Percentiles rank a stretch among this genome's conserved stretches.
Evolutionary conservation across 2,329 filamentous ascomycete genomes (phyloP).

Genomic region (Dryadomyces sulphureus): DNA sequence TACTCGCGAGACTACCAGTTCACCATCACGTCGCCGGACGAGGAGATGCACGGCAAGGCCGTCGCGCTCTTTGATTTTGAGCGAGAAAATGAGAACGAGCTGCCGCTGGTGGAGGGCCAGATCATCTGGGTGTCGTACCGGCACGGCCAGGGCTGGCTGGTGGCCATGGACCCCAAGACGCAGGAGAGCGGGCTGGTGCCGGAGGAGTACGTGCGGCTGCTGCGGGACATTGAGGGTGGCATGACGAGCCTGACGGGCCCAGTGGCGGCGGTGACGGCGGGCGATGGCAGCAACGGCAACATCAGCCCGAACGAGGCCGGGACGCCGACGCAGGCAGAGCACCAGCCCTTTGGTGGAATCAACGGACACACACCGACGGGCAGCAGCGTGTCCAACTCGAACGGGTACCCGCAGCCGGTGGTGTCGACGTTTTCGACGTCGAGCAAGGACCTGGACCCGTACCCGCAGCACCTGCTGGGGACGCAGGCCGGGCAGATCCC

Average conservation of each 20-base stretch:
- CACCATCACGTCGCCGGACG: slow-evolving; percentile 85
- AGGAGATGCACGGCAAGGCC: slow-evolving; percentile 94
- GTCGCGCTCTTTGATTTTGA: slow-evolving; percentile 92
- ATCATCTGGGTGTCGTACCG: slow-evolving; percentile 94
- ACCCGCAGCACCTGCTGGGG: slow-evolving; percentile 49
- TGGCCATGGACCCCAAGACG: slow-evolving; percentile 89
- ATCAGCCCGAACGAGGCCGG: slow-evolving; percentile 39
- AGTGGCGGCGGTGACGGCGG: slow-evolving; percentile 16
- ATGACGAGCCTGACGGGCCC: slow-evolving; percentile 58
- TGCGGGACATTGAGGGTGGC: slow-evolving; percentile 87
- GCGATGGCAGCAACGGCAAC: slow-evolving; percentile 34
- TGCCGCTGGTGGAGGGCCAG: slow-evolving; percentile 84
- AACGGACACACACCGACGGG: slow-evolving; percentile 30
- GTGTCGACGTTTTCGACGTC: slow-evolving; percentile 58
- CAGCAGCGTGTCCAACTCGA: slow-evolving; percentile 35
- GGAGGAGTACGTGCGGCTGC: slow-evolving; percentile 85
- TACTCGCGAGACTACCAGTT: slow-evolving; percentile 91
- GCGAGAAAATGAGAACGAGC: slow-evolving; percentile 90
- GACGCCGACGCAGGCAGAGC: slow-evolving; percentile 48
- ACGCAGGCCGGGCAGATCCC: slow-evolving; percentile 47
- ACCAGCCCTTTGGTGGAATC: slow-evolving; percentile 23
- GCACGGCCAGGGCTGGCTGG: slow-evolving; percentile 93
- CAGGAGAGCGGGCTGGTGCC: slow-evolving; percentile 89
- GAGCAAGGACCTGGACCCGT: slow-evolving; percentile 53
- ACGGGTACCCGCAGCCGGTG: slow-evolving; percentile 54